Conservation (phyloP, 768 basidiomycete genomes). For the Tulasnella sp. region DNA sequence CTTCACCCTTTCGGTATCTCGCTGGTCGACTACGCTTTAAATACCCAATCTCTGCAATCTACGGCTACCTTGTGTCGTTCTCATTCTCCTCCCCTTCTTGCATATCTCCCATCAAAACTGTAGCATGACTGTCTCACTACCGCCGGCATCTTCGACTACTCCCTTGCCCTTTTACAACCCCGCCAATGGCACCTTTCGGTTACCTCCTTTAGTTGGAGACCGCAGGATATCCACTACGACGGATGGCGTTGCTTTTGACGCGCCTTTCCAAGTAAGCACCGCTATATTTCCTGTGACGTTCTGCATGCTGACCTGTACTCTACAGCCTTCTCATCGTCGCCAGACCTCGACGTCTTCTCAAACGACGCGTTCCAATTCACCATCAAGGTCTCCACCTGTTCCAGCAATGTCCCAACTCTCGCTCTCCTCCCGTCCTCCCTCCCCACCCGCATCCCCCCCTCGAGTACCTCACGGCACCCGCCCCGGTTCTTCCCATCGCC, state of each 20-base stretch:
- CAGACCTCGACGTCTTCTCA: slow-evolving; percentile 21
- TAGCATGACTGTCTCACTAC: slow-evolving; percentile 5
- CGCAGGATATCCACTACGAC: not conserved
- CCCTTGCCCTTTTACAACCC: slow-evolving; percentile 10
- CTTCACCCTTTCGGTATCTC: not conserved
- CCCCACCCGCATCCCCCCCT: slow-evolving; percentile 36
- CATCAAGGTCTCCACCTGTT: slow-evolving; percentile 35
- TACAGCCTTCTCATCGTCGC: slow-evolving; percentile 23
- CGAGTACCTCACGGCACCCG: slow-evolving; percentile 1
- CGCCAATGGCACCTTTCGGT: slow-evolving; percentile 6
- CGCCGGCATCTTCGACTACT: not conserved
- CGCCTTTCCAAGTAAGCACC: no score
- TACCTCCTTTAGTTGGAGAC: slow-evolving; percentile 2
- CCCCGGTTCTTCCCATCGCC: not conserved
- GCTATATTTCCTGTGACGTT: not conserved
- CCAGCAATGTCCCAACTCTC: slow-evolving; percentile 43
- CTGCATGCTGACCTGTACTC: slow-evolving; percentile 19
- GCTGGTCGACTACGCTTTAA: not conserved
- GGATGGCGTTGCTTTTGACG: not conserved
- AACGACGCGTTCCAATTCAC: slow-evolving; percentile 32
- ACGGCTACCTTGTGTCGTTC: no score
- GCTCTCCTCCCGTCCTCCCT: slow-evolving; percentile 34
- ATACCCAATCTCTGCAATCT: no score
- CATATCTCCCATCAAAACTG: not conserved
- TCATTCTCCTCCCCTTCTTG: no score